Base-by-base conservation (phyloP, 1,284 basidiomycete genomes). In the Cystobasidium pallidum region DNA sequence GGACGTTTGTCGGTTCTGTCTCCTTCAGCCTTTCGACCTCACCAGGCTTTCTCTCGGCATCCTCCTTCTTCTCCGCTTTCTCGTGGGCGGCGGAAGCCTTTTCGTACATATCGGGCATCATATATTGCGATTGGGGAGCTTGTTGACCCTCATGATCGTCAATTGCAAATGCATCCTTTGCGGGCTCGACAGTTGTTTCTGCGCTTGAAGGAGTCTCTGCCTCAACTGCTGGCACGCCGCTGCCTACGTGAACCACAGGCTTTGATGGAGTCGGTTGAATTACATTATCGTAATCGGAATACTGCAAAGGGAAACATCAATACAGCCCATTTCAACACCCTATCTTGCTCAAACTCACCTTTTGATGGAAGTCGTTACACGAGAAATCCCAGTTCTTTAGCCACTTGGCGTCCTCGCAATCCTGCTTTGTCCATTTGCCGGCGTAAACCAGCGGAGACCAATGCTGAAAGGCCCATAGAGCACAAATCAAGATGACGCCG, bases 321-420 rank as follows among this genome's bases (percentile, higher is more conserved):
- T 26, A 24, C 15, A 59, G 57, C 6, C 45, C n/a, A 3, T 47
- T 11, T 13, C 36, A 39, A 39, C 6, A 39, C 6, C 11, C 43
- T 45, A 19, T n/a, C 15, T 45, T 3, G 7, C 19, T 11, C 4
- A 45, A n/a, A 21, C 51, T 52, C 36, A 66, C 64, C 39, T 54
- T 55, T 28, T 54, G 30, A 55, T 71, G 68, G 68, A 71, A 71
- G 26, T 71, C 72, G 36, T 68, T 68, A 39, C 66, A 98, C 70
- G 88, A 87, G 80, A 99, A 98, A 81, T 99, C 96, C 95, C 96
- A 99, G 1, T 88, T 89, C 83, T 89, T 91, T 67, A 94, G 78
- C 91, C 92, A 94, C 79, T 88, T 88, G 4, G 93, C 89, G 55
- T 84, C 85, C 73, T 87, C 82, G 79, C 95, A 99, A 74, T 90